Percentiles rank a stretch among this genome's conserved stretches.
These are phyloP conservation scores for Sungouiella thailandica DNA, from an alignment of 805 yeast species.

Conservation along the genomic window DNA sequence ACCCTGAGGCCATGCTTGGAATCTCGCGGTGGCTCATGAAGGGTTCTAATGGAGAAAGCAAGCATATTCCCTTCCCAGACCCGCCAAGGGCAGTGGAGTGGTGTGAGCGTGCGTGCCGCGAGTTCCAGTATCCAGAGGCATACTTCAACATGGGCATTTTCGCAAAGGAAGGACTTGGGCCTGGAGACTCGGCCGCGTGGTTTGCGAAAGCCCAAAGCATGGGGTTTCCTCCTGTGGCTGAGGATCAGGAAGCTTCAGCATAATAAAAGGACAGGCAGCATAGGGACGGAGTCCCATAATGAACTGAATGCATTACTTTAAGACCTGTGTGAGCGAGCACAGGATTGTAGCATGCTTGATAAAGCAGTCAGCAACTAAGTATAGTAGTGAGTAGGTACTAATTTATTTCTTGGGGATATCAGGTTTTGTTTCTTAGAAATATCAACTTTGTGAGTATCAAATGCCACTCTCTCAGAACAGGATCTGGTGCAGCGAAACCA, in stretches of 20 bases:
- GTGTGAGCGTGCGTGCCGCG: conserved; percentile 40
- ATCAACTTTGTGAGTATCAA: no score
- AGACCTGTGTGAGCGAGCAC: no score
- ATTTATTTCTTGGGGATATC: no score
- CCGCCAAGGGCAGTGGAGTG: conserved; percentile 36
- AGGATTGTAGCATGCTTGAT: no score
- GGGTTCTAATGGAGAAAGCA: conserved; percentile 31
- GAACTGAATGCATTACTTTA: no score
- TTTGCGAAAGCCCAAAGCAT: conserved; percentile 29
- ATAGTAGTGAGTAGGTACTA: no score
- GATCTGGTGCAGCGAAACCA: no score
- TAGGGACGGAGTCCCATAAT: no score
- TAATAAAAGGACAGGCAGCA: neutral
- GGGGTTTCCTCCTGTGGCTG: conserved; percentile 16
- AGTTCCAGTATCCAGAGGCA: conserved; percentile 36
- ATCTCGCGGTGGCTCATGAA: conserved; percentile 36
- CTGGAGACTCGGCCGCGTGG: conserved; percentile 27
- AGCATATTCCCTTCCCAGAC: conserved; percentile 32
- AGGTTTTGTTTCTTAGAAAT: no score
- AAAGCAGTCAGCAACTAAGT: no score
- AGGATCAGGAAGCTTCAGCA: neutral
- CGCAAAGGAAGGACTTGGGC: conserved; percentile 31
- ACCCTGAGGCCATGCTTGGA: conserved; percentile 44
- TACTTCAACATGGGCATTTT: conserved; percentile 34
- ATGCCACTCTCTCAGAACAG: no score